Conservation (phyloP, 2,329 filamentous ascomycete species). For the Aspergillus ochraceus region DNA sequence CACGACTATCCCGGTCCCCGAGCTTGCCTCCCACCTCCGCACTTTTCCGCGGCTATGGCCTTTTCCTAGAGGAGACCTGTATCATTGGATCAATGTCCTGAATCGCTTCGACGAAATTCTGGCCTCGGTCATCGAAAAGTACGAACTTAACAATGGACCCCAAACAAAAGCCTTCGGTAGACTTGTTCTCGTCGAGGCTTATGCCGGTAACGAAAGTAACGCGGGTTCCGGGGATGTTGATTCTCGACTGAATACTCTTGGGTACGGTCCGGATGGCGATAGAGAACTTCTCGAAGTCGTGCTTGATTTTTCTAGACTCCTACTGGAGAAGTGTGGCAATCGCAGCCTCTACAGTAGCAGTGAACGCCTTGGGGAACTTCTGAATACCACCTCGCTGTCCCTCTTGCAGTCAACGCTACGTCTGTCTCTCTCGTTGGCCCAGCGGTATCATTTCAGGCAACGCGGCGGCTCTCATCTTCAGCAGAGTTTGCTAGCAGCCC, state of each 20-base stretch:
- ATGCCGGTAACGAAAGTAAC: constrained; percentile 62
- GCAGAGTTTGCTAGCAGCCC: constrained; percentile 73
- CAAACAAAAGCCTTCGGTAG: constrained; percentile 73
- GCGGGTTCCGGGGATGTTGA: constrained; percentile 55
- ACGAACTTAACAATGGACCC: constrained; percentile 76
- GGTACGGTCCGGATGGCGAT: constrained; percentile 75
- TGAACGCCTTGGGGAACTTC: constrained; percentile 79
- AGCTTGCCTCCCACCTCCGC: constrained; percentile 73
- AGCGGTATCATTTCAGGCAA: constrained; percentile 88
- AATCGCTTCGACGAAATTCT: constrained; percentile 92
- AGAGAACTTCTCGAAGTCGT: constrained; percentile 75
- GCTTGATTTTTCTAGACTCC: constrained; percentile 79
- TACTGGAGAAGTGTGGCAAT: constrained; percentile 94
- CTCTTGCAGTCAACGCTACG: constrained; percentile 77
- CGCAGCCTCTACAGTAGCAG: constrained; percentile 95
- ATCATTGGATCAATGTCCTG: constrained; percentile 94
- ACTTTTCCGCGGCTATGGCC: constrained; percentile 89
- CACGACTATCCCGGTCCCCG: constrained; percentile 63
- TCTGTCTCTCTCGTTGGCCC: constrained; percentile 80
- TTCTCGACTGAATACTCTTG: constrained; percentile 57
- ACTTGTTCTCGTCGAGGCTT: constrained; percentile 33
- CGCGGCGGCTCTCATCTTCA: constrained; percentile 69
- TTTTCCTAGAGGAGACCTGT: constrained; percentile 90
- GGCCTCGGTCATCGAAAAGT: constrained; percentile 76
- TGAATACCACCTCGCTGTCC: constrained; percentile 81